These are phyloP conservation scores for Lipomyces sp. DNA, from an alignment of 805 yeast genomes.

Conservation along the genomic window DNA sequence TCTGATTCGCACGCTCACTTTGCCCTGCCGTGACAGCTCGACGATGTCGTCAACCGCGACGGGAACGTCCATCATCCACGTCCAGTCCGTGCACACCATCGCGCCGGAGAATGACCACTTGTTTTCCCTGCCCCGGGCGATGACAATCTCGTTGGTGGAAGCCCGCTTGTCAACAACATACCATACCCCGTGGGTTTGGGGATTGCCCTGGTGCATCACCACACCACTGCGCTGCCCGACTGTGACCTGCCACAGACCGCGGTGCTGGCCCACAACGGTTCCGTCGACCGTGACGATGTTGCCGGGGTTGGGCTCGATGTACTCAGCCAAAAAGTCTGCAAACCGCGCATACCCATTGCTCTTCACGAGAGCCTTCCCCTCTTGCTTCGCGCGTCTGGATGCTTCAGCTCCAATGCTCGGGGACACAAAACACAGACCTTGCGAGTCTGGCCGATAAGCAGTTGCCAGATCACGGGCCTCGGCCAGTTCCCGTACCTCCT, in stretches of 20 bases:
- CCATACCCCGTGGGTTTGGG: conserved; percentile 74
- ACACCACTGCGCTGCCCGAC: conserved; percentile 82
- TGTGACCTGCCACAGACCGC: conserved; percentile 93
- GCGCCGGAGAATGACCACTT: conserved; percentile 50
- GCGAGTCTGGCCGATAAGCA: conserved; percentile 85
- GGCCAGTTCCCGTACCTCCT: conserved; percentile 70
- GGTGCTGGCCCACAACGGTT: conserved; percentile 71
- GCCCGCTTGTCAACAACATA: conserved; percentile 69
- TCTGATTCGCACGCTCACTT: conserved; percentile 59
- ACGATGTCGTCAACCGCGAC: conserved; percentile 1
- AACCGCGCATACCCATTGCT: conserved; percentile 40
- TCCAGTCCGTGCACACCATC: conserved; percentile 48
- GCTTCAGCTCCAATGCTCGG: conserved; percentile 33
- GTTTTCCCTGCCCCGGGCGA: conserved; percentile 68
- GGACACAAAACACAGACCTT: conserved; percentile 88
- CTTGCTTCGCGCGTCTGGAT: conserved; percentile 7
- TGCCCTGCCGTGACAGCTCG: conserved; percentile 24
- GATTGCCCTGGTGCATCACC: conserved; percentile 79
- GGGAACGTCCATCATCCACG: conserved; percentile 44
- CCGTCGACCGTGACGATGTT: conserved; percentile 75
- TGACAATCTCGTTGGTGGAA: conserved; percentile 67
- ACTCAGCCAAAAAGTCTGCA: conserved; percentile 69
- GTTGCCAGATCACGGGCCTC: conserved; percentile 50
- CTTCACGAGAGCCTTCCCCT: conserved; percentile 5
- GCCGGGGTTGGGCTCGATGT: conserved; percentile 70